A percentile compares a stretch with the other conserved stretches of the same genome.
Evolutionary conservation across 2,329 filamentous ascomycete species (phyloP).

Genomic region (Mycosphaerella sp.): DNA sequence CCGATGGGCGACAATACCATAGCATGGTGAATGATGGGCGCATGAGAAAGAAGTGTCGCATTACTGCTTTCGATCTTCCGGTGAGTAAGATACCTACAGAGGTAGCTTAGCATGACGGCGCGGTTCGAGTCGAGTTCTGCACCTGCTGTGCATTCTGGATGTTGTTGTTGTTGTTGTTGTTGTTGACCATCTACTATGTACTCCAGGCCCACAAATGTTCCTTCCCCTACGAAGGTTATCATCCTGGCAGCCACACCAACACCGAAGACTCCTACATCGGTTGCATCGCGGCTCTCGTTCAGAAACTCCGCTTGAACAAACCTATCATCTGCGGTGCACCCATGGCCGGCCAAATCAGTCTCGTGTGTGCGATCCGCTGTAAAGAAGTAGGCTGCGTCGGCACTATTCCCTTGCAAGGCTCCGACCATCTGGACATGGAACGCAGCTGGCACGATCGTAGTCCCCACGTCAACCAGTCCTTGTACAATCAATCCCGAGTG

Average conservation of each 20-base stretch:
- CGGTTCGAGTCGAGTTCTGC: too few relatives aligned
- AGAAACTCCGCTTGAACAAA: conserved; percentile 39
- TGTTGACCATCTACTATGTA: too few relatives aligned
- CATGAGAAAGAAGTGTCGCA: conserved; percentile 44
- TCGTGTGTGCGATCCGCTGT: conserved; percentile 43
- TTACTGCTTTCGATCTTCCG: conserved; percentile 47
- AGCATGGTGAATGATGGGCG: conserved; percentile 46
- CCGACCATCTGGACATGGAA: conserved; percentile 39
- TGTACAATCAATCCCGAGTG: conserved; percentile 40
- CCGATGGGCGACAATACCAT: conserved; percentile 46
- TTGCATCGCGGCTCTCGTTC: conserved; percentile 42
- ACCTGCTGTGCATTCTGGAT: too few relatives aligned
- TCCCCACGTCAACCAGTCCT: conserved; percentile 43
- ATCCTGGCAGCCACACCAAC: conserved; percentile 42
- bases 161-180: too few relatives aligned
- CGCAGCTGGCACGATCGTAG: conserved; percentile 41
- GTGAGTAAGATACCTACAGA: conserved; percentile 12
- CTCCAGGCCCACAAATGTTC: conserved; percentile 39
- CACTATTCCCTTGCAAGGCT: conserved; percentile 44
- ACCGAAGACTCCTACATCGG: conserved; percentile 44
- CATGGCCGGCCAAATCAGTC: conserved; percentile 47
- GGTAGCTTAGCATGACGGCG: too few relatives aligned
- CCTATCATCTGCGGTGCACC: conserved; percentile 46
- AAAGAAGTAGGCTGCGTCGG: conserved; percentile 44
- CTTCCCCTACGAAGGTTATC: conserved; percentile 40